Evolutionary conservation across 2,329 filamentous ascomycete species (phyloP).

Genomic region (Septoria linicola): DNA sequence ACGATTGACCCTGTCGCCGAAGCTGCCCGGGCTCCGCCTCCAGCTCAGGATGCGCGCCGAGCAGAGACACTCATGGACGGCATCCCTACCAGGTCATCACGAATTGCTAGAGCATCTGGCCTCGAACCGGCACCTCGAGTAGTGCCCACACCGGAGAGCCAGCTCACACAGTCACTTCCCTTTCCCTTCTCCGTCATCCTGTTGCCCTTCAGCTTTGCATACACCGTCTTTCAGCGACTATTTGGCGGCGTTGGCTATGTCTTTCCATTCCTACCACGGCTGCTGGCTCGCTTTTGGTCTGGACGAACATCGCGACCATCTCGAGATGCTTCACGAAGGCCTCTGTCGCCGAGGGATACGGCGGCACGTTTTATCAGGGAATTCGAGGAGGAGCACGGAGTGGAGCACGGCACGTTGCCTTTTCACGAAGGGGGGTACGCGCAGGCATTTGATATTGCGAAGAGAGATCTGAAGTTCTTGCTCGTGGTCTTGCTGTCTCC

Average conservation of each 20-base stretch:
- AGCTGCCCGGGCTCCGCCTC: slow-evolving; percentile 65
- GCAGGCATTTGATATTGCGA: slow-evolving; percentile 83
- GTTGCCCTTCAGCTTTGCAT: slow-evolving; percentile 76
- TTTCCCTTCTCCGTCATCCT: slow-evolving; percentile 76
- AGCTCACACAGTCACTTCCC: slow-evolving; percentile 67
- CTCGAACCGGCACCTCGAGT: slow-evolving; percentile 77
- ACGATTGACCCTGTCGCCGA: slow-evolving; percentile 77
- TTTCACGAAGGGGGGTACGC: slow-evolving; percentile 90
- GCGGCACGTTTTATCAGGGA: slow-evolving; percentile 86
- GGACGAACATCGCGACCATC: slow-evolving; percentile 57
- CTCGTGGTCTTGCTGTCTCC: slow-evolving; percentile 85
- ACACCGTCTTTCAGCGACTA: slow-evolving; percentile 65
- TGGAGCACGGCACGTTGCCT: slow-evolving; percentile 59
- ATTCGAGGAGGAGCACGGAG: slow-evolving; percentile 89
- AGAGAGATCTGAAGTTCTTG: slow-evolving; percentile 86
- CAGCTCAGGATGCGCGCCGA: slow-evolving; percentile 61
- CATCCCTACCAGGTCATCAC: slow-evolving; percentile 44
- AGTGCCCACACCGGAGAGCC: slow-evolving; percentile 68
- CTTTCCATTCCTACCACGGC: slow-evolving; percentile 74
- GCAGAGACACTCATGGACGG: slow-evolving; percentile 67
- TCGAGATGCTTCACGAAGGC: slow-evolving; percentile 63
- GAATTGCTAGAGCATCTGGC: slow-evolving; percentile 32
- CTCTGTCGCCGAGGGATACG: slow-evolving; percentile 81
- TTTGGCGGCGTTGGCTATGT: slow-evolving; percentile 74
- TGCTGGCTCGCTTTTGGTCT: slow-evolving; percentile 53